Conservation (phyloP, 2,329 filamentous ascomycete genomes). For the Stemphylium lycopersici region DNA sequence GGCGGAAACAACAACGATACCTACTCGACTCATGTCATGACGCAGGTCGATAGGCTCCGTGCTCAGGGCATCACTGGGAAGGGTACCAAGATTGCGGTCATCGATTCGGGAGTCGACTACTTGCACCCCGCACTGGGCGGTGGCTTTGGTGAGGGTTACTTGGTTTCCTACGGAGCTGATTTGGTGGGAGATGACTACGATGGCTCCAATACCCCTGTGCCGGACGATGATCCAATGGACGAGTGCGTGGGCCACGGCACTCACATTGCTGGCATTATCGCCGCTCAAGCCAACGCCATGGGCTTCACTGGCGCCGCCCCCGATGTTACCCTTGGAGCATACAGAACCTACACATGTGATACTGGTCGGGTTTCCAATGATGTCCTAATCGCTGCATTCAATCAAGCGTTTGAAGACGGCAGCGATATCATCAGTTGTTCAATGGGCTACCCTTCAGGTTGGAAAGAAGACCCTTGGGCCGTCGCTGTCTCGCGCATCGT, state of each 20-base stretch:
- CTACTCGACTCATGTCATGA: slow-evolving; percentile 38
- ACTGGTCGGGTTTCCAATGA: not conserved
- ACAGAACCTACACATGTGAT: not conserved
- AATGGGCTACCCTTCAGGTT: not conserved
- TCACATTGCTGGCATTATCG: not conserved
- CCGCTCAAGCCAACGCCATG: not conserved
- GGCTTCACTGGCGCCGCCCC: not conserved
- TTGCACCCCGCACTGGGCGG: not conserved
- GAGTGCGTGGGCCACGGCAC: not conserved
- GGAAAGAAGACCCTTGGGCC: not conserved
- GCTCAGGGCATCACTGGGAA: slow-evolving; percentile 54
- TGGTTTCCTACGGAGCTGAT: not conserved
- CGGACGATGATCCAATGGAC: not conserved
- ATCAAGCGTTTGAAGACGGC: not conserved
- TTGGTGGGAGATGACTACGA: not conserved
- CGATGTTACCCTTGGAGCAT: not conserved
- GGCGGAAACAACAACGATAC: not conserved
- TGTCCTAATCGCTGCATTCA: not conserved
- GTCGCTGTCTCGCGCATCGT: not conserved
- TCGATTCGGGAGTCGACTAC: slow-evolving; percentile 45
- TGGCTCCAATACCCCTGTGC: not conserved
- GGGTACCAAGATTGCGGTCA: slow-evolving; percentile 53
- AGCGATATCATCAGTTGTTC: not conserved
- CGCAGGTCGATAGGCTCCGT: slow-evolving; percentile 47
- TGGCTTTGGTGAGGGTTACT: not conserved